Base-by-base conservation (phyloP, 352 stramenopile species). In the Phytopythium sindhum region DNA sequence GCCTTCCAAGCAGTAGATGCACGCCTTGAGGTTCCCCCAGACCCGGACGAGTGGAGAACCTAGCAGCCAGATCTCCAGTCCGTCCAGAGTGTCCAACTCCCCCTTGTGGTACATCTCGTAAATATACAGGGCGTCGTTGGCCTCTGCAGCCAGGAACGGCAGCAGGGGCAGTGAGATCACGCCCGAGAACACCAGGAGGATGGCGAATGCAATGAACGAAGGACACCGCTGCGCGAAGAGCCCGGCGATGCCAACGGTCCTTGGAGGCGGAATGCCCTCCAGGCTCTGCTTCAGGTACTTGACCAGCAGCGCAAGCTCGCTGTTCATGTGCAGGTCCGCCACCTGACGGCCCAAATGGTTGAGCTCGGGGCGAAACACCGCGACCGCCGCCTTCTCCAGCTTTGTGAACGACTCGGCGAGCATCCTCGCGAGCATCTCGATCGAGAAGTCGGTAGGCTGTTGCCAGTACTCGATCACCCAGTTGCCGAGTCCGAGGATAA, bases 391-490 rank as follows among this genome's bases (percentile, higher is more conserved):
- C 52, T 77, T 78, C 54, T 91, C 76, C 44, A 93, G 75, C 8
- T 70, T 65, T 12, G 74, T 65, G 26, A 93, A 78, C 21, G 69
- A 75, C 29, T 93, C 83, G 4, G 66, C 64, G 17, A 91, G 64
- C 77, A 88, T 88, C 41, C 72, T 69, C 24, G 70, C 72, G 33
- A 93, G 69, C 81, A 89, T 85, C 51, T 88, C 80, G 39, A 90
- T 58, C 44, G 84, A 90, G 64, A 91, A 88, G n/a, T 83, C 72
- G 4, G 83, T 90, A 23, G 81, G 85, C 29, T 91, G 83, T 56
- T 92, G 85, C 85, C 83, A 93, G 61, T 91, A 93, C 62, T 92
- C 80, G 37, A 91, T 73, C 14, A 85, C 59, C 83, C 85, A 94
- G 41, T 85, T 86, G 33, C 67, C 73, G 17, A 94, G 63, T 14